phyloP scores from a whole-genome alignment of 805 yeast species.

The Metschnikowia aberdeeniae region DNA sequence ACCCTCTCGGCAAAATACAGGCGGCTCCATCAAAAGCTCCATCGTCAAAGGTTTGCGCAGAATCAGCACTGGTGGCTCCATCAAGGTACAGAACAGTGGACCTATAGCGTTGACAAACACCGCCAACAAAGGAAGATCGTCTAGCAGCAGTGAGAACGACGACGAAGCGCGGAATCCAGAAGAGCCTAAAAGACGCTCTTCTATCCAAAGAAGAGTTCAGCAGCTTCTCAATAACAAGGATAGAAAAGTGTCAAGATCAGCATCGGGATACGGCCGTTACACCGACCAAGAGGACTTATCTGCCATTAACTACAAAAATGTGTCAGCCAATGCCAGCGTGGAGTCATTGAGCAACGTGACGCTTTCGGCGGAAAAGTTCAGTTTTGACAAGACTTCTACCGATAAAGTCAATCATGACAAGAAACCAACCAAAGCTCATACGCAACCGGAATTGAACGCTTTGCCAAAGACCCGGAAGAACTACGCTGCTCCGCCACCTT shows the following conservation, averaged over 20 bases:
- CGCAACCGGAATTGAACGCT: not conserved
- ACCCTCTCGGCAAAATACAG: slow-evolving; percentile 30
- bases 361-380: slow-evolving; percentile 1
- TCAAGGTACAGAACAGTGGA: slow-evolving; percentile 15
- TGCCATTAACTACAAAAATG: slow-evolving; percentile 23
- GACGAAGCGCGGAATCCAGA: slow-evolving; percentile 7
- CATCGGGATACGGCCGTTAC: slow-evolving; percentile 77
- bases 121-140: not conserved
- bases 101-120: not conserved
- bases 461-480: slow-evolving; percentile 1
- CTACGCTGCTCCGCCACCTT: slow-evolving; percentile 30
- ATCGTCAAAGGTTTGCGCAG: slow-evolving; percentile 33
- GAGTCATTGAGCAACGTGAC: slow-evolving; percentile 17
- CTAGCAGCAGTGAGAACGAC: slow-evolving; percentile 6
- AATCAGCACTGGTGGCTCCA: slow-evolving; percentile 38
- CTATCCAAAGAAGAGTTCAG: slow-evolving; percentile 55
- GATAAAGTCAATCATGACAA: not conserved
- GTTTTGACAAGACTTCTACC: slow-evolving; percentile 3
- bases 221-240: slow-evolving; percentile 41
- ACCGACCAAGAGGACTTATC: slow-evolving; percentile 39
- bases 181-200: slow-evolving; percentile 18
- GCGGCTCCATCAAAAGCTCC: slow-evolving; percentile 35
- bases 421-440: not conserved
- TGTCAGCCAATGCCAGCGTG: slow-evolving; percentile 22
- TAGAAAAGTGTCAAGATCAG: slow-evolving; percentile 53